A percentile compares a stretch with the other conserved stretches of the same genome.
These are phyloP conservation scores for Phlebiopsis flavidoalba DNA, from an alignment of 768 basidiomycete species.

Conservation along the genomic window DNA sequence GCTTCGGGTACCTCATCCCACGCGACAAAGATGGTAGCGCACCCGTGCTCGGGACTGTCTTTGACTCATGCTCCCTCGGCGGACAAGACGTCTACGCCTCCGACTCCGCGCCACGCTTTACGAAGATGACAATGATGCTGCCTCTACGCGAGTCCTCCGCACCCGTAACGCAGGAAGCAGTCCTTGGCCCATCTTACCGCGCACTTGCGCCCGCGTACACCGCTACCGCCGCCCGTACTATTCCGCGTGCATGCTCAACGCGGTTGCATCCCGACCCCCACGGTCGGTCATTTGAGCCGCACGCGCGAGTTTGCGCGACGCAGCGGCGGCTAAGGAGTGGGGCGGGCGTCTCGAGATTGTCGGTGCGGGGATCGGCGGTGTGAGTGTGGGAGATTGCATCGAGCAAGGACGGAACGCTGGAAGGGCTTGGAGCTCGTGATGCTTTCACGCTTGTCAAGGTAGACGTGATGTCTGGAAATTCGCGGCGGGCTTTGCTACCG, in stretches of 20 bases:
- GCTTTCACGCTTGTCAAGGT: background rate
- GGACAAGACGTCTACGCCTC: conserved; percentile 41
- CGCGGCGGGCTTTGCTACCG: too few species aligned
- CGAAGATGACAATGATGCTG: conserved; percentile 88
- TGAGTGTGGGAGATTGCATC: conserved; percentile 84
- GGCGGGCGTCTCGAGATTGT: conserved; percentile 52
- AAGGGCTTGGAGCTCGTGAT: conserved; percentile 5
- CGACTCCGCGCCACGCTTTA: conserved; percentile 32
- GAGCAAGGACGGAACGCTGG: conserved; percentile 58
- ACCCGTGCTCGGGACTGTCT: conserved; percentile 79
- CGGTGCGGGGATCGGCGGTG: conserved; percentile 84
- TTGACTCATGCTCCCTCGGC: conserved; percentile 77
- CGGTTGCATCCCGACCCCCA: conserved; percentile 75
- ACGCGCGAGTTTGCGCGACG: conserved; percentile 53
- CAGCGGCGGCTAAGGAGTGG: conserved; percentile 31
- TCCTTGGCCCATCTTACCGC: conserved; percentile 22
- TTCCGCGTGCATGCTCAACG: conserved; percentile 49
- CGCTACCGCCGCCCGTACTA: conserved; percentile 48
- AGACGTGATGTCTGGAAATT: too few species aligned
- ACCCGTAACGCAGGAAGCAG: conserved; percentile 21
- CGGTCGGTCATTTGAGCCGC: conserved; percentile 66
- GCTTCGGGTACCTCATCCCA: conserved; percentile 94
- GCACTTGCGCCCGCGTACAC: conserved; percentile 16
- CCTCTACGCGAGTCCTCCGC: conserved; percentile 63
- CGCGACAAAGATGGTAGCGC: conserved; percentile 46